Evolutionary conservation across 2,329 filamentous ascomycete species (phyloP).

Genomic region (Pestalotiopsis sp.): DNA sequence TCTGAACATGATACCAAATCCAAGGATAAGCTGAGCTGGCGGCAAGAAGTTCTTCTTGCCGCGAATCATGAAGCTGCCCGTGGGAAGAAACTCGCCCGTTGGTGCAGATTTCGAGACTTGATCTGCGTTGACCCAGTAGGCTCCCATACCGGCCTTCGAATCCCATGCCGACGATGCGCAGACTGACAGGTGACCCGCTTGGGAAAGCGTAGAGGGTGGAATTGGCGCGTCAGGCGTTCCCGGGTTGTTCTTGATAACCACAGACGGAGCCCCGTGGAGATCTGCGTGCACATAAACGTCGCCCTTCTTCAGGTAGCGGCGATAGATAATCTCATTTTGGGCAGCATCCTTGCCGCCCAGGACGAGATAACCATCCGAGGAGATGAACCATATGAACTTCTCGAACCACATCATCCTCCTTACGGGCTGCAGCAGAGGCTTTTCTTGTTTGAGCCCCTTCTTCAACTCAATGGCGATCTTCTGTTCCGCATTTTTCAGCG

Average conservation of each 20-base stretch:
- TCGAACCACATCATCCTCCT: slow-evolving; percentile 93
- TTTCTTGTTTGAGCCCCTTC: slow-evolving; percentile 89
- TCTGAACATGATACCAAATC: slow-evolving; percentile 84
- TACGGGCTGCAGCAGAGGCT: slow-evolving; percentile 80
- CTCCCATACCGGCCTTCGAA: slow-evolving; percentile 91
- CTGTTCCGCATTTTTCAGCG: slow-evolving; percentile 85
- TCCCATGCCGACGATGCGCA: slow-evolving; percentile 93
- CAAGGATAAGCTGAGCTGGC: slow-evolving; percentile 83
- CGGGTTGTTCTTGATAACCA: slow-evolving; percentile 88
- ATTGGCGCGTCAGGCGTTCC: slow-evolving; percentile 81
- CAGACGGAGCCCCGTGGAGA: slow-evolving; percentile 78
- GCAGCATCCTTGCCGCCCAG: slow-evolving; percentile 85
- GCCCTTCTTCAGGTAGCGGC: slow-evolving; percentile 80
- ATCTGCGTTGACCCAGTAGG: slow-evolving; percentile 91
- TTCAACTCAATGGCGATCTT: slow-evolving; percentile 87
- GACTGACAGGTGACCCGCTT: slow-evolving; percentile 84
- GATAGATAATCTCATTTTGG: slow-evolving; percentile 92
- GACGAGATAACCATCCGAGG: slow-evolving; percentile 91
- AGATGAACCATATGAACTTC: slow-evolving; percentile 95
- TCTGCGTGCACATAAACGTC: slow-evolving; percentile 94
- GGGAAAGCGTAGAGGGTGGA: slow-evolving; percentile 85
- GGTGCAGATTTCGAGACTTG: slow-evolving; percentile 87
- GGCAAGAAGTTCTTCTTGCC: slow-evolving; percentile 92
- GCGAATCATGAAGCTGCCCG: slow-evolving; percentile 78
- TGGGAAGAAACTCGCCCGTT: slow-evolving; percentile 77